A percentile compares a stretch with the other conserved stretches of the same genome.
phyloP scores from a whole-genome alignment of 768 basidiomycete species.

The Agaricus subrufescens region DNA sequence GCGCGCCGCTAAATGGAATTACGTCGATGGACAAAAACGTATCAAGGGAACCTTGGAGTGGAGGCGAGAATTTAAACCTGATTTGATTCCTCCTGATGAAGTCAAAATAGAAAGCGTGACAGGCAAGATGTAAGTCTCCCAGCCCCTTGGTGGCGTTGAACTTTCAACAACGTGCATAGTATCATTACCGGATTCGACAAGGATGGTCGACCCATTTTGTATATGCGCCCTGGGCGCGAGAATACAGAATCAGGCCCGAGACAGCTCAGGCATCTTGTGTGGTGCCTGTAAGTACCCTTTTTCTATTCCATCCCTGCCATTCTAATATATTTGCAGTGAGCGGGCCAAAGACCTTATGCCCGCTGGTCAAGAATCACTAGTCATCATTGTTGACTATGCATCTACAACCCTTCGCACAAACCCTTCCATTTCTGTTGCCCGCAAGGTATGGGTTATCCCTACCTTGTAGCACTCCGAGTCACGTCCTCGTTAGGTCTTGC shows the following conservation, averaged over 20 bases:
- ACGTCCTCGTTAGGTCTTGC: conserved; percentile 44
- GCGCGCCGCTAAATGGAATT: conserved; percentile 82
- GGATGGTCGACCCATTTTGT: conserved; percentile 83
- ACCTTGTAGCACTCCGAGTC: neutral
- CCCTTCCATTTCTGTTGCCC: conserved; percentile 76
- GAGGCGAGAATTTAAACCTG: conserved; percentile 82
- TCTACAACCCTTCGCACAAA: conserved; percentile 78
- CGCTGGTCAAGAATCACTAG: conserved; percentile 74
- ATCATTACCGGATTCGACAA: conserved; percentile 82
- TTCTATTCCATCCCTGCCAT: neutral
- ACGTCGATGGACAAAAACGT: conserved; percentile 71
- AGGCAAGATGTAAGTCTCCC: conserved; percentile 72
- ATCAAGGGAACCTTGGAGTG: conserved; percentile 79
- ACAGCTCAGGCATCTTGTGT: conserved; percentile 82
- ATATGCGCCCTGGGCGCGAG: conserved; percentile 85
- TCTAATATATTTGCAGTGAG: conserved; percentile 43
- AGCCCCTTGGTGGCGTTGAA: neutral
- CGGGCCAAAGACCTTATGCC: conserved; percentile 90
- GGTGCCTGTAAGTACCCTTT: conserved; percentile 64
- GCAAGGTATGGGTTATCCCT: conserved; percentile 45
- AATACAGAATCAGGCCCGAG: conserved; percentile 76
- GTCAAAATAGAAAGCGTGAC: conserved; percentile 77
- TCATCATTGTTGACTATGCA: conserved; percentile 84
- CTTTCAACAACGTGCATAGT: conserved; percentile 28
- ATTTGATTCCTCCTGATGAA: conserved; percentile 78